Percentiles rank a stretch among this genome's conserved stretches.
Evolutionary conservation across 2,329 filamentous ascomycete species (phyloP).

Genomic region (Sporothrix brunneoviolacea): DNA sequence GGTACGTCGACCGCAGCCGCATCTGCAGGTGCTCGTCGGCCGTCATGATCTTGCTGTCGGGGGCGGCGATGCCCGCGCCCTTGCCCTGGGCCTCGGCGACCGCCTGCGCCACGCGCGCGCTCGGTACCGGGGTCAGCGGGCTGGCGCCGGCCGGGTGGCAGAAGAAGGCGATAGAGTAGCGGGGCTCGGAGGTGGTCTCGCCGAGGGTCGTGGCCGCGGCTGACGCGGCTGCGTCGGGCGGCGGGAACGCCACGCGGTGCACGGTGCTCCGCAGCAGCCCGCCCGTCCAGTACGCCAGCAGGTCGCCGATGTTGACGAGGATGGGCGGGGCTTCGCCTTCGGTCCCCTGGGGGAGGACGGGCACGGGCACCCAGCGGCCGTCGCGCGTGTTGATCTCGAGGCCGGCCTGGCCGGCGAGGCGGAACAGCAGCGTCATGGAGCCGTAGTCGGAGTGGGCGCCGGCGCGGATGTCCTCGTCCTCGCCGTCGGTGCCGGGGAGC

Average conservation of each 20-base stretch:
- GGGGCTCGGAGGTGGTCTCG: constrained; percentile 43
- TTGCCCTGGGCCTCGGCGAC: constrained; percentile 23
- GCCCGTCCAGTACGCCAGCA: constrained; percentile 82
- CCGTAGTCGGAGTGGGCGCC: constrained; percentile 90
- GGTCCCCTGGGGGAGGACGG: constrained; percentile 57
- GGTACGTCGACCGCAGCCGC: constrained; percentile 53
- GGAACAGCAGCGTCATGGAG: constrained; percentile 70
- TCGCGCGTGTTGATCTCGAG: constrained; percentile 68
- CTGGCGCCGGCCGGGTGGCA: constrained; percentile 54
- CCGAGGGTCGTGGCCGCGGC: constrained; percentile 25
- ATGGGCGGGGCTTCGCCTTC: constrained; percentile 60
- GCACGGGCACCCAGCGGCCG: constrained; percentile 54
- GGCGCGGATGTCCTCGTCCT: constrained; percentile 65
- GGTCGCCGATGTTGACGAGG: constrained; percentile 67
- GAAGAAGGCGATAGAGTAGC: constrained; percentile 64
- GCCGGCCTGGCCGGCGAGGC: constrained; percentile 75
- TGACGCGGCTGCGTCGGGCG: constrained; percentile 29
- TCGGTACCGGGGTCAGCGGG: constrained; percentile 52
- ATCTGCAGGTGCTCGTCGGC: constrained; percentile 58
- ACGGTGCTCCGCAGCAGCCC: constrained; percentile 81
- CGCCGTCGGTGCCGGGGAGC: constrained; percentile 31
- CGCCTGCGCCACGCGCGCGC: constrained; percentile 44
- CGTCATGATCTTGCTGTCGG: constrained; percentile 47
- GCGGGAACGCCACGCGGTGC: constrained; percentile 73
- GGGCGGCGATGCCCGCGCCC: constrained; percentile 9